A percentile compares a stretch with the other conserved stretches of the same genome.
Conservation (phyloP, 768 basidiomycete genomes). For the Suillus sp. region DNA sequence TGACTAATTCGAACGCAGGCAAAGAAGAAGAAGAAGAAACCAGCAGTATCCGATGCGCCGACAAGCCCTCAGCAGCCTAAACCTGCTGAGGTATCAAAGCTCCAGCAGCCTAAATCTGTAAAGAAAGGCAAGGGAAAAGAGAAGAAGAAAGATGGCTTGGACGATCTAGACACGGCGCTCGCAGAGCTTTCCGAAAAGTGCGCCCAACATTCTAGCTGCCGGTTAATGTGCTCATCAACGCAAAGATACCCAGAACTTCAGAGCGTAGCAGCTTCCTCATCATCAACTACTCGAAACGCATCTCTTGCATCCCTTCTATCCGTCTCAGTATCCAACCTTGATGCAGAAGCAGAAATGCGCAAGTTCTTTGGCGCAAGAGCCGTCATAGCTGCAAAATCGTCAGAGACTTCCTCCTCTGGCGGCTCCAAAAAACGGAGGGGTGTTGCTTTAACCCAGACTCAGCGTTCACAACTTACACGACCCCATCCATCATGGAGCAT, state of each 20-base stretch:
- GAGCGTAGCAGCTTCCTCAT: conserved; percentile 30
- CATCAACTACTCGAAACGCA: conserved; percentile 31
- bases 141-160: conserved; percentile 59
- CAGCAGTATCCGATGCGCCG: conserved; percentile 12
- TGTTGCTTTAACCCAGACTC: conserved; percentile 31
- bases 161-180: conserved; percentile 84
- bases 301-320: conserved; percentile 61
- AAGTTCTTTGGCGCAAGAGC: conserved; percentile 94
- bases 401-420: conserved; percentile 36
- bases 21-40: conserved; percentile 46
- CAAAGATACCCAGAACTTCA: conserved; percentile 56
- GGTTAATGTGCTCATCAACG: not conserved
- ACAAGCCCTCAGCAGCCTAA: conserved; percentile 15
- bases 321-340: conserved; percentile 80
- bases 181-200: conserved; percentile 84
- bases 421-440: conserved; percentile 42
- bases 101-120: conserved; percentile 40
- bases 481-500: conserved; percentile 79
- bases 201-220: conserved; percentile 17
- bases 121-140: conserved; percentile 70
- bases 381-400: conserved; percentile 60
- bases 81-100: conserved; percentile 9
- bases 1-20: conserved; percentile 22
- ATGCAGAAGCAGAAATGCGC: conserved; percentile 87
- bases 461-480: conserved; percentile 74